A percentile compares a stretch with the other conserved stretches of the same genome.
phyloP scores from a whole-genome alignment of 2,329 filamentous ascomycete species.

The Alternaria consortialis region DNA sequence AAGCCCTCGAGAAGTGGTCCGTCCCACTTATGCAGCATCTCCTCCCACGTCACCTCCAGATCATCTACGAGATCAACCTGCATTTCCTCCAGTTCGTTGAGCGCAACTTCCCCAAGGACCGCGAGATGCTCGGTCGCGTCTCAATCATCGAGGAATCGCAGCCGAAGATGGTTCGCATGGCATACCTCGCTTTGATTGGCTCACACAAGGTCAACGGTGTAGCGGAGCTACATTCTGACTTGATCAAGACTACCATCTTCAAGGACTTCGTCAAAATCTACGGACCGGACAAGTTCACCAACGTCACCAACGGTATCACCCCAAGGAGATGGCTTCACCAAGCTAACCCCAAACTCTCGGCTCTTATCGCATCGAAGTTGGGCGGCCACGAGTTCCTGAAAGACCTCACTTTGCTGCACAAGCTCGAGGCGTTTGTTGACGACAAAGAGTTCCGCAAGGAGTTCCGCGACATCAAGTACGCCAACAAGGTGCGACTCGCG shows the following conservation, averaged over 20 bases:
- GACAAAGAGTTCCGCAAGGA: conserved; percentile 92
- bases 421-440: conserved; percentile 82
- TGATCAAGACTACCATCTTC: conserved; percentile 99
- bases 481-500: conserved; percentile 92
- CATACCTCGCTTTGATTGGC: conserved; percentile 90
- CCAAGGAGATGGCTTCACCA: conserved; percentile 97
- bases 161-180: conserved; percentile 99
- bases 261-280: conserved; percentile 97
- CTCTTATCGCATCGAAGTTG: conserved; percentile 89
- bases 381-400: conserved; percentile 87
- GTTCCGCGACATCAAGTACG: conserved; percentile 96
- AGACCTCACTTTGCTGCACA: conserved; percentile 85
- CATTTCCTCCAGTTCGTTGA: conserved; percentile 92
- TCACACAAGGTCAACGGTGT: conserved; percentile 99
- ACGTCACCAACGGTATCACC: conserved; percentile 98
- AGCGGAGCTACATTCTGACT: conserved; percentile 94
- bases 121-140: conserved; percentile 84
- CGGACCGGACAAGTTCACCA: conserved; percentile 96
- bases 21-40: conserved; percentile 92
- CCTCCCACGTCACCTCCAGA: conserved; percentile 90
- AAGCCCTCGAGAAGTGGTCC: conserved; percentile 98
- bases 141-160: conserved; percentile 98
- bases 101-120: conserved; percentile 86
- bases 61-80: conserved; percentile 98
- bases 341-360: conserved; percentile 90